phyloP scores from a whole-genome alignment of 2,329 filamentous ascomycete genomes.

The Fusarium pilosicola region DNA sequence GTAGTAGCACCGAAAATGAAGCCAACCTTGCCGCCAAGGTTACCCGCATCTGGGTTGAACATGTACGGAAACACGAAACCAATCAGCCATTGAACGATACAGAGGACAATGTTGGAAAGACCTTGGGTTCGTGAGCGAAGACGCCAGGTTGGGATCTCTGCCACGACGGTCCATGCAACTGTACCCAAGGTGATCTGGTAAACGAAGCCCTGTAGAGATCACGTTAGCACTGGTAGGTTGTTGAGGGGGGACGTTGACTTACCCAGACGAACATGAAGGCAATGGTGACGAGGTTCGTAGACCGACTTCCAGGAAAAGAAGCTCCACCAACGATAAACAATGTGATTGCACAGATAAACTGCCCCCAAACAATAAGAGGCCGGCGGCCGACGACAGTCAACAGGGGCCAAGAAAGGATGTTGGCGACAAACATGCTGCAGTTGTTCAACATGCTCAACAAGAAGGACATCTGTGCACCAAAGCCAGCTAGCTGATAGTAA shows the following conservation, averaged over 20 bases:
- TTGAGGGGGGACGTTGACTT: neutral
- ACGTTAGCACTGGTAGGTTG: neutral
- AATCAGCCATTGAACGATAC: neutral
- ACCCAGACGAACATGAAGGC: conserved; percentile 39
- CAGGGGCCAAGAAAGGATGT: conserved; percentile 52
- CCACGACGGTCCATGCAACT: neutral
- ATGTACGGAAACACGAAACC: conserved; percentile 14
- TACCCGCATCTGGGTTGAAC: conserved; percentile 17
- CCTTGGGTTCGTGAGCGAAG: conserved; percentile 1
- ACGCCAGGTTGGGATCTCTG: conserved; percentile 3
- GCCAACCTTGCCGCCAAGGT: conserved; percentile 7
- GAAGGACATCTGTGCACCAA: conserved; percentile 49
- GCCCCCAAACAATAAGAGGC: neutral
- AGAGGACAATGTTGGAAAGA: neutral
- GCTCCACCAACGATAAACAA: neutral
- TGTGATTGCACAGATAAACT: neutral
- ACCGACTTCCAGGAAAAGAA: neutral
- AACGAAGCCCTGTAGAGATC: conserved; percentile 35
- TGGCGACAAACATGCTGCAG: conserved; percentile 51
- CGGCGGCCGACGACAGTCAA: conserved; percentile 51
- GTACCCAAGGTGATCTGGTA: conserved; percentile 53
- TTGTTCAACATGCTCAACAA: conserved; percentile 54
- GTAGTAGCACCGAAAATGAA: conserved; percentile 9
- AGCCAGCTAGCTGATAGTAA: conserved; percentile 56
- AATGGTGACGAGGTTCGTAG: conserved; percentile 28